phyloP scores from a whole-genome alignment of 345 rosid genomes.

The Mallotus nudiflorus region DNA sequence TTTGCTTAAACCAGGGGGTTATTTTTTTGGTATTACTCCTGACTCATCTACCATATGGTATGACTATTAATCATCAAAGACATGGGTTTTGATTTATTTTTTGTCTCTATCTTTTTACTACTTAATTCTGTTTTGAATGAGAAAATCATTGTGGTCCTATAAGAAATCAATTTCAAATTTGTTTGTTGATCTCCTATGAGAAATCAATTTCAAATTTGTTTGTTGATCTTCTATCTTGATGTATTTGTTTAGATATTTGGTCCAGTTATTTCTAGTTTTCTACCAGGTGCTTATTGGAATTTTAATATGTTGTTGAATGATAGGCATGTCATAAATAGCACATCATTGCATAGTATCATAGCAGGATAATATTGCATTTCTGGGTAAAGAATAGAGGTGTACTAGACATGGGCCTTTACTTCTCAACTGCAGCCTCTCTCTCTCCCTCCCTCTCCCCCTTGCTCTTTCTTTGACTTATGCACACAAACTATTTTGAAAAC shows the following conservation, averaged over 20 bases:
- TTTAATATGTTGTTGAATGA: not conserved
- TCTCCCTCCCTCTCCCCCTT: not conserved
- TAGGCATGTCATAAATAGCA: not conserved
- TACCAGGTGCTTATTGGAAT: not conserved
- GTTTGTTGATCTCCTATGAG: not conserved
- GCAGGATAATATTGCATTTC: not conserved
- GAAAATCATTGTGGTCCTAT: not conserved
- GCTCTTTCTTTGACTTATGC: not conserved
- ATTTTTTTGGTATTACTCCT: slow-evolving; percentile 91
- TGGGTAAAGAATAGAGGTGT: not conserved
- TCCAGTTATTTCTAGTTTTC: no score
- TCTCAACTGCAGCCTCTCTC: not conserved
- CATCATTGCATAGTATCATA: not conserved
- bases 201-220: not conserved
- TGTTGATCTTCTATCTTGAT: not conserved
- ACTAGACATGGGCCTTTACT: not conserved
- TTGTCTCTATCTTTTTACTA: not conserved
- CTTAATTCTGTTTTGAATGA: slow-evolving; percentile 2
- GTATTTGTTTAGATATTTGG: not conserved
- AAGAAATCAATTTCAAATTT: not conserved
- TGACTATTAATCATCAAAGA: slow-evolving; percentile 31
- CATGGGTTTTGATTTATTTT: slow-evolving; percentile 2
- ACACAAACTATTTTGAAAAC: not conserved
- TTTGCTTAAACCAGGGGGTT: slow-evolving; percentile 92
- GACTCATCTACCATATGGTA: slow-evolving; percentile 99